A percentile compares a stretch with the other conserved stretches of the same genome.
These are phyloP conservation scores for Abortiporus biennis DNA, from an alignment of 1,284 basidiomycete genomes.

Conservation along the genomic window DNA sequence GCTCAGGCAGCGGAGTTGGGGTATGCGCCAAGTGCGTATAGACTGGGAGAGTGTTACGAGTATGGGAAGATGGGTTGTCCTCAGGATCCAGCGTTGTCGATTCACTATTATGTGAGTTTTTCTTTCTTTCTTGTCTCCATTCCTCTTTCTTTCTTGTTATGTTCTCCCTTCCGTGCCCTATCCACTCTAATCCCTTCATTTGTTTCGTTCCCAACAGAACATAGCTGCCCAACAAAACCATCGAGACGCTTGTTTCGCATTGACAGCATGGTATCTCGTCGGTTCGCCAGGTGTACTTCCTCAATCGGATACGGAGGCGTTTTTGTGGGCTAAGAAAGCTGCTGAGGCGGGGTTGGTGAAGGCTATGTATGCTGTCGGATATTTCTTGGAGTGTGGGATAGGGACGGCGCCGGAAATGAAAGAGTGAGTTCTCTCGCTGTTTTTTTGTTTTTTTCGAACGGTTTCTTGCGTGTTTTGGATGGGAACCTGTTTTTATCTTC, in stretches of 20 bases:
- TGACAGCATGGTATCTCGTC: slow-evolving; percentile 99
- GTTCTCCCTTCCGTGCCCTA: slow-evolving; percentile 8
- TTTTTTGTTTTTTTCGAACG: no score
- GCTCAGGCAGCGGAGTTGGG: slow-evolving; percentile 95
- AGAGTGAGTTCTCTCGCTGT: slow-evolving; percentile 53
- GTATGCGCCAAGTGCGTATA: slow-evolving; percentile 94
- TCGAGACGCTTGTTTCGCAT: slow-evolving; percentile 94
- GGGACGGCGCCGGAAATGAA: slow-evolving; percentile 65
- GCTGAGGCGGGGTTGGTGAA: slow-evolving; percentile 87
- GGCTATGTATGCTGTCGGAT: slow-evolving; percentile 96
- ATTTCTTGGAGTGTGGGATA: slow-evolving; percentile 94
- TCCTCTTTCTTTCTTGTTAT: slow-evolving; percentile 7
- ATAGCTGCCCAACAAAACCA: slow-evolving; percentile 98
- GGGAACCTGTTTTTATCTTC: no score
- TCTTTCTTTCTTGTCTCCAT: slow-evolving; percentile 6
- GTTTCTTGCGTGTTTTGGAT: no score
- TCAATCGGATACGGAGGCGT: slow-evolving; percentile 97
- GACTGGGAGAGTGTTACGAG: slow-evolving; percentile 97
- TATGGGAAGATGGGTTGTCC: slow-evolving; percentile 99
- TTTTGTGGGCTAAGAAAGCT: slow-evolving; percentile 89
- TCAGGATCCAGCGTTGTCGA: slow-evolving; percentile 94
- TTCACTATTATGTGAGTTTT: slow-evolving; percentile 91
- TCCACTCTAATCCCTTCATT: background rate
- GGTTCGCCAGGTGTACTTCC: slow-evolving; percentile 96
- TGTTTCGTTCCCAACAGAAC: no score